Percentiles rank a stretch among this genome's conserved stretches.
These are phyloP conservation scores for Carex arenaria DNA, from an alignment of 202 grass and related monocot genomes.

Conservation along the genomic window DNA sequence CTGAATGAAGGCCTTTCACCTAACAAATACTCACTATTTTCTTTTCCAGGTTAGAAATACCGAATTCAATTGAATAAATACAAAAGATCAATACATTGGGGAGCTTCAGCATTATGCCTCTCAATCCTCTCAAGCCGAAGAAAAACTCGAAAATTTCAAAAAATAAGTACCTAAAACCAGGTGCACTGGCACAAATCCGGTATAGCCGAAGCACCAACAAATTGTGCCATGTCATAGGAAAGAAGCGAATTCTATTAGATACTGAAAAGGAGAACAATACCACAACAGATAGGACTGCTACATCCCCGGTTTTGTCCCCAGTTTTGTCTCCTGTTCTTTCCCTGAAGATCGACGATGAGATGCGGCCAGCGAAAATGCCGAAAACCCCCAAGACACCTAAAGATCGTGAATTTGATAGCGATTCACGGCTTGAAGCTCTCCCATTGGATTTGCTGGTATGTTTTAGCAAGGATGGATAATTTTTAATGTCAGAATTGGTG, in stretches of 20 bases:
- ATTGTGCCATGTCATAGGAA: constrained; percentile 55
- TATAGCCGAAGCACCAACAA: constrained; percentile 65
- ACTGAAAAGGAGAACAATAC: constrained; percentile 42
- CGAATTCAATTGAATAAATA: background rate
- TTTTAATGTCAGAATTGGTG: constrained; percentile 12
- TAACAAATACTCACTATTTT: background rate
- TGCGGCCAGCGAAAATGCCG: constrained; percentile 43
- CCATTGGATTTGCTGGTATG: constrained; percentile 81
- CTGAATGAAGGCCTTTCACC: background rate
- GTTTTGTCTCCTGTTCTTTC: constrained; percentile 46
- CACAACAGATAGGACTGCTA: constrained; percentile 8
- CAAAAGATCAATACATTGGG: background rate
- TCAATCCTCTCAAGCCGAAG: constrained; percentile 71
- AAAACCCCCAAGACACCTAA: constrained; percentile 60
- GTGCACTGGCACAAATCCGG: constrained; percentile 75
- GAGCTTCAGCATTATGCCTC: background rate
- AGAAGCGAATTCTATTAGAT: constrained; percentile 81
- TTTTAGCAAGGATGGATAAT: background rate
- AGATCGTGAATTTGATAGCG: constrained; percentile 40
- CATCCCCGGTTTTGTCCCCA: constrained; percentile 5
- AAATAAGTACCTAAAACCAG: constrained; percentile 88
- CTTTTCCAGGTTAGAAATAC: background rate
- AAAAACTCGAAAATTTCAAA: constrained; percentile 55
- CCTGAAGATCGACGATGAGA: constrained; percentile 32
- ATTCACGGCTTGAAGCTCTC: constrained; percentile 85